Evolutionary conservation across 192 early-diverging fungal genomes (phyloP), one percentile per base, ranked within the genome.

Genomic region (Geranomyces michiganensis): DNA sequence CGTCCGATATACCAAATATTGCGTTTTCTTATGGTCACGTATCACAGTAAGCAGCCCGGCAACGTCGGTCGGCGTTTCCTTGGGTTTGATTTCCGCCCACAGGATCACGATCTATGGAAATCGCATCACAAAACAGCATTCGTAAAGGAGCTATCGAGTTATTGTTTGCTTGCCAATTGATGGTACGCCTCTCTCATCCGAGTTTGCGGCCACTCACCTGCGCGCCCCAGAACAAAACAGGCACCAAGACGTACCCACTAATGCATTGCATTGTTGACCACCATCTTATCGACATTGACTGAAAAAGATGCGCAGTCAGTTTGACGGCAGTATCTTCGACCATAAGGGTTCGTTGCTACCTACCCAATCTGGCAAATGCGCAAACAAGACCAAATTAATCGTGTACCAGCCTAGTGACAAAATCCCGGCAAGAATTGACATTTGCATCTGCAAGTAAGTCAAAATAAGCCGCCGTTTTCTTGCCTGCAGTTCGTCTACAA

Each of bases 1-100:
- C 10, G 36, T 10, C 5, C 36, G 36, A 41, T 7, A 41, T 41
- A 41, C 5, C 5, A 10, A 41, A 7, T 3, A 41, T 41, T 10
- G 36, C 36, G 36, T 3, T 41, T 41, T 41, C 36, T 10, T 3
- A 7, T 41, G 36, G 3, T 41, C 51, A 27, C 51, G 51, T 15
- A 55, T 55, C 51, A 27, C 26, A 14, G 4, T 27, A 24, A 55
- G 51, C 6, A 55, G 3, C 6, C 51, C 51, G 14, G 15, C 8
- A 4, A 55, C 15, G 51, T 55, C 51, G 8, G 4, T 27, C 15
- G 51, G 51, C 3, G 8, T 15, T 14, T 55, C 51, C 14, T 55
- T 55, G 51, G 51, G 51, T 8, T 55, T 55, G 51, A 55, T 9
- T 55, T 55, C 51, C 21, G 51, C 51, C 51, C 51, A 55, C 6